These are phyloP conservation scores for Rhizomucor miehei DNA, from an alignment of 371 early-diverging fungal species.

Conservation along the genomic window DNA sequence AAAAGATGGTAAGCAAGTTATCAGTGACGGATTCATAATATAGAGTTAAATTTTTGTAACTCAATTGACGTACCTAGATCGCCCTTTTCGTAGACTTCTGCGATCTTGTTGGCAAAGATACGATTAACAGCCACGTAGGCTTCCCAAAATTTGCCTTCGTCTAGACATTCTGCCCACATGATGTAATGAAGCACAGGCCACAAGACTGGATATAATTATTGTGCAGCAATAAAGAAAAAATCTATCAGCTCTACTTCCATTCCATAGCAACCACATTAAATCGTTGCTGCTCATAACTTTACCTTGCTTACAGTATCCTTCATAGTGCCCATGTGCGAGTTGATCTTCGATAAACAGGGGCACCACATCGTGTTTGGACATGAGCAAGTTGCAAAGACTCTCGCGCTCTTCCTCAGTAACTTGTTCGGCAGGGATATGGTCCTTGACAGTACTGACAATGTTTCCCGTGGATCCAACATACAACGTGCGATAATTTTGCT, in stretches of 20 bases:
- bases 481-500: slow-evolving; percentile 46
- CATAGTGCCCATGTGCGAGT: slow-evolving; percentile 74
- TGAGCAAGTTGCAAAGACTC: slow-evolving; percentile 38
- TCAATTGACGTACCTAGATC: slow-evolving; percentile 71
- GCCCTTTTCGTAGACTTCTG: slow-evolving; percentile 69
- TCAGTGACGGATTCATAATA: slow-evolving; percentile 54
- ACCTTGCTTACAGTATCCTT: slow-evolving; percentile 91
- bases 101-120: slow-evolving; percentile 81
- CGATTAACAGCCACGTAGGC: slow-evolving; percentile 89
- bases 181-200: slow-evolving; percentile 99
- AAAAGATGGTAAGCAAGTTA: slow-evolving; percentile 32
- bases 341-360: slow-evolving; percentile 82
- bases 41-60: slow-evolving; percentile 5
- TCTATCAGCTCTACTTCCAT: no score
- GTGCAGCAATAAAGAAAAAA: not conserved
- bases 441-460: slow-evolving; percentile 40
- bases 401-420: slow-evolving; percentile 42
- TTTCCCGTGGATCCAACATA: slow-evolving; percentile 76
- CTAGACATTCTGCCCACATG: slow-evolving; percentile 71
- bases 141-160: slow-evolving; percentile 80
- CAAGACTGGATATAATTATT: slow-evolving; percentile 51
- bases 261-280: no score
- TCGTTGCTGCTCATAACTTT: no score
- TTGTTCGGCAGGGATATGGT: slow-evolving; percentile 15
- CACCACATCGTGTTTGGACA: slow-evolving; percentile 51